Evolutionary conservation across 1,284 basidiomycete genomes (phyloP).

Genomic region (Cystobasidium slooffiae): DNA sequence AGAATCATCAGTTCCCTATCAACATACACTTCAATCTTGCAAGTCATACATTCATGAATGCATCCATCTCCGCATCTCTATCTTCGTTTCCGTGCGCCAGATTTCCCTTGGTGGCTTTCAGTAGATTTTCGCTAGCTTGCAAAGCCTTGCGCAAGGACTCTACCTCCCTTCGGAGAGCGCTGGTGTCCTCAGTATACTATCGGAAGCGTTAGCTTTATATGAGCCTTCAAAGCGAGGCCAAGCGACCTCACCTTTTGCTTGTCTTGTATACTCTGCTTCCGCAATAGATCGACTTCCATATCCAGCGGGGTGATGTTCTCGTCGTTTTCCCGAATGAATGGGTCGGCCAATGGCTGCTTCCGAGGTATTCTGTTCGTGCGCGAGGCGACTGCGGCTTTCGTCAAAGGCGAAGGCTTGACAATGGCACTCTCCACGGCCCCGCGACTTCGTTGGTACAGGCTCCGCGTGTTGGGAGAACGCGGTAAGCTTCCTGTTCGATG

Average conservation of each 20-base stretch:
- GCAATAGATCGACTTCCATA: conserved; percentile 39
- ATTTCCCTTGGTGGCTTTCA: neutral
- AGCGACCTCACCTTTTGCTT: conserved; percentile 3
- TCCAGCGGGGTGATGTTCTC: conserved; percentile 18
- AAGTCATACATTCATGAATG: conserved; percentile 19
- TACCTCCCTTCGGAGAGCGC: neutral
- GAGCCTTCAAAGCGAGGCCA: neutral
- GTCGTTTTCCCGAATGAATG: neutral
- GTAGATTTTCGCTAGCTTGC: conserved; percentile 8
- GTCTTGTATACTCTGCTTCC: conserved; percentile 26
- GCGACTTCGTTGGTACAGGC: conserved; percentile 36
- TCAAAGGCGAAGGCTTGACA: conserved; percentile 9
- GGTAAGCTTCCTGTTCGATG: conserved; percentile 23
- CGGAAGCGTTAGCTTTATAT: neutral
- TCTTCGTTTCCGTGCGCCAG: conserved; percentile 2
- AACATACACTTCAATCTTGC: neutral
- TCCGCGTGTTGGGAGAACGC: conserved; percentile 33
- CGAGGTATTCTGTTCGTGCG: conserved; percentile 19
- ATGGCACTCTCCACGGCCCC: neutral
- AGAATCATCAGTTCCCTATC: neutral
- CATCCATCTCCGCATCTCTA: conserved; percentile 28
- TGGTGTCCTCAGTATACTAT: conserved; percentile 14
- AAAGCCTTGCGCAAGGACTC: conserved; percentile 5
- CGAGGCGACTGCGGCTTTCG: conserved; percentile 4
- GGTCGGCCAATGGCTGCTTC: conserved; percentile 1